Evolutionary conservation across 371 early-diverging fungal species (phyloP).

Genomic region (Entomophthora muscae): DNA sequence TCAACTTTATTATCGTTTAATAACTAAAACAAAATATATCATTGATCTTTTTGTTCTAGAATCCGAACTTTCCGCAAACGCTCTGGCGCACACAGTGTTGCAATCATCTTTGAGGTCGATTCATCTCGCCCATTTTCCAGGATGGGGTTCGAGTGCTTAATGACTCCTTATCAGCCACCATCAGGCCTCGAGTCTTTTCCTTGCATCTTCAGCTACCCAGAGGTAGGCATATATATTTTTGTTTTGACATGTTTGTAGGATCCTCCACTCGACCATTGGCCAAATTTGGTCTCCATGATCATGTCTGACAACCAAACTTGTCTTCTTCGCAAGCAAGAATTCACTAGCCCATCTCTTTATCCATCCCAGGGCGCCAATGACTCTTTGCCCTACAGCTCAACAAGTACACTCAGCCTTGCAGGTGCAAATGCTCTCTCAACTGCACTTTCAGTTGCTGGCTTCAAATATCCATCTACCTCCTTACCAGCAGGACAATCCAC

Average conservation of each 20-base stretch:
- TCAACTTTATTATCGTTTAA: no score
- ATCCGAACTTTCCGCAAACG: slow-evolving; percentile 30
- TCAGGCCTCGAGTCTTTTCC: slow-evolving; percentile 43
- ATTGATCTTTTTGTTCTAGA: no score
- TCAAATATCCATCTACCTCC: neutral
- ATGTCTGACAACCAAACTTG: slow-evolving; percentile 21
- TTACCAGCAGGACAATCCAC: no score
- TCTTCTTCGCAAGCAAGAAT: slow-evolving; percentile 16
- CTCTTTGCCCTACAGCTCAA: no score
- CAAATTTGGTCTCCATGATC: slow-evolving; percentile 40
- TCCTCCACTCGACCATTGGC: slow-evolving; percentile 34
- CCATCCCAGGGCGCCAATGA: no score
- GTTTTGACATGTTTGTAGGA: slow-evolving; percentile 18
- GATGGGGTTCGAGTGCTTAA: slow-evolving; percentile 28
- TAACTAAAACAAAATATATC: no score
- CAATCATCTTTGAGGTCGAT: slow-evolving; percentile 34
- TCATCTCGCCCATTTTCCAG: slow-evolving; percentile 25
- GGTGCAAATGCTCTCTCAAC: neutral
- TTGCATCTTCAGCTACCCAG: slow-evolving; percentile 40
- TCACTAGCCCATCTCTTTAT: slow-evolving; percentile 13
- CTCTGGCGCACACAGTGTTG: slow-evolving; percentile 28
- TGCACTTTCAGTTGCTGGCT: neutral
- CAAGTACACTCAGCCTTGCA: slow-evolving; percentile 13
- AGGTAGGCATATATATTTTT: slow-evolving; percentile 23
- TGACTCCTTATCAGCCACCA: slow-evolving; percentile 32